phyloP scores from a whole-genome alignment of 306 rosid species.

The Sicyos edulis region DNA sequence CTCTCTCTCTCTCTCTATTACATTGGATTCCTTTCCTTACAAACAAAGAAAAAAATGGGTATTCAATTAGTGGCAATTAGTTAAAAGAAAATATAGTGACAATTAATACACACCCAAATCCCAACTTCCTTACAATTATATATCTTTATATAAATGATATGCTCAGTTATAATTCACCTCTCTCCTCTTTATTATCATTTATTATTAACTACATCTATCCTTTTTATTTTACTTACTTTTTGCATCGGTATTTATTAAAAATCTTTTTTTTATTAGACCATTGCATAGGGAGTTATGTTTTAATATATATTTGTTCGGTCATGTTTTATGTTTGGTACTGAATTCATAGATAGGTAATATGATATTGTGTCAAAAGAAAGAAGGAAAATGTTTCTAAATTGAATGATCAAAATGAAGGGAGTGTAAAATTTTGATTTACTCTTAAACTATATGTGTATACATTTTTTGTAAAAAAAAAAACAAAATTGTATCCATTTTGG shows the following conservation, averaged over 20 bases:
- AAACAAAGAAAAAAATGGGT: neutral
- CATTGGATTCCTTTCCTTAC: conserved; percentile 3
- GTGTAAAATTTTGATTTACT: neutral
- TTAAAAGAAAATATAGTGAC: neutral
- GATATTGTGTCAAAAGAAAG: no score
- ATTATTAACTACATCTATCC: neutral
- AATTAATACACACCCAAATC: conserved; percentile 19
- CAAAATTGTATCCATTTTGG: no score
- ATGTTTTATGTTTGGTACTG: neutral
- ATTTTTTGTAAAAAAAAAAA: no score
- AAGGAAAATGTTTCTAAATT: neutral
- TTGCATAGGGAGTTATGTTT: neutral
- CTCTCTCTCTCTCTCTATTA: neutral
- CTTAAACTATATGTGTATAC: neutral
- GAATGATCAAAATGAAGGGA: neutral
- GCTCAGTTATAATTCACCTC: conserved; percentile 11
- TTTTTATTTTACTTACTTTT: neutral
- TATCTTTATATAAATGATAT: neutral
- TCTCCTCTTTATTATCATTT: conserved; percentile 6
- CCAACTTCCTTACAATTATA: conserved; percentile 20
- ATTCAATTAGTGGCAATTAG: conserved; percentile 17
- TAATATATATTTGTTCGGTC: neutral
- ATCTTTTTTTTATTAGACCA: neutral
- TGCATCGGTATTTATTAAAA: neutral
- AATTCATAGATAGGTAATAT: neutral